Evolutionary conservation across 306 rosid species (phyloP), one percentile per base, ranked within the genome.

Genomic region (Gillenia trifoliata): DNA sequence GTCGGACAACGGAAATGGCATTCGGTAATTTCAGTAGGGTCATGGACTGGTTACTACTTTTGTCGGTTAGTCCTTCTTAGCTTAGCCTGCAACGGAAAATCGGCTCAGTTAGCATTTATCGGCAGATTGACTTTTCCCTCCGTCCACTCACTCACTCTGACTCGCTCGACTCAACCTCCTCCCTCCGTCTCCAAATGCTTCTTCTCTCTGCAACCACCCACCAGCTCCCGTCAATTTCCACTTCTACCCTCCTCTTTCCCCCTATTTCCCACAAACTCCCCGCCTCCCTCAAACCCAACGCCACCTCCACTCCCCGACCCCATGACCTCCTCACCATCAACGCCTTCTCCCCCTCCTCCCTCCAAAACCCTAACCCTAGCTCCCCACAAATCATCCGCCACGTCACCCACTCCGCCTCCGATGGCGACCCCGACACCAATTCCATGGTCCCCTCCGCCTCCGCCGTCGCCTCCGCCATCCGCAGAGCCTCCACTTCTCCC

Each of bases 401-500:
- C 77, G 89, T 86, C 49, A 13, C 83, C 75, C 71, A 64, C 45
- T 28, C 85, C 12, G 1, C 56, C 36, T 25, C 87, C 66, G 87
- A 82, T 72, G 87, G 62, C 63, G 75, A 80, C 10, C 47, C 79
- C 61, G 60, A 76, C 0, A 19, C 67, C 57, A 47, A 0, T 84
- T 76, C 66, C 66, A 66, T 86, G 62, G 54, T 83, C 8, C 29
- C 97, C 45, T 93, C 97, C 28, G 93, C 96, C 85, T 72, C 87
- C 71, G 97, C 98, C 13, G 79, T 93, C 33, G 86, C 94, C 29
- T 64, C 93, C 34, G 86, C 93, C 56, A 88, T 93, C 76, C 91
- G 92, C 77, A 70, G 86, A 54, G 89, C 92, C 30, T 91, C 98
- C 54, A 88, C 87, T 31, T 89, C 97, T 12, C 86, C 94, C n/a